phyloP scores from a whole-genome alignment of 1,284 basidiomycete genomes.

The Cryptococcus sp. region DNA sequence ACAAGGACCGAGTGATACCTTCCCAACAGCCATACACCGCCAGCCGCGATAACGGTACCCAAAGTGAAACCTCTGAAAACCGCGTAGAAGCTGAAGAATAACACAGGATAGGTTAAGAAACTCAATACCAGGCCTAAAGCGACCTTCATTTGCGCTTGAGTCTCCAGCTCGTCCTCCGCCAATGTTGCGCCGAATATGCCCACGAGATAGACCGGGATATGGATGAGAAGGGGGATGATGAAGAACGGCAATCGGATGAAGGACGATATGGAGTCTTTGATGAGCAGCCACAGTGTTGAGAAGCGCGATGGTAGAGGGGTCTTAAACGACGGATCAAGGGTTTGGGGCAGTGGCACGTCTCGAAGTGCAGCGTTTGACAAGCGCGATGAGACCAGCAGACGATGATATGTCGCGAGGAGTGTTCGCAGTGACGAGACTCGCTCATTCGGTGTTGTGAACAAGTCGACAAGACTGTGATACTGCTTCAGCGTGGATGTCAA shows the following conservation, averaged over 20 bases:
- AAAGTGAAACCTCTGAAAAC: constrained; percentile 68
- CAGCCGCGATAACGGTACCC: constrained; percentile 58
- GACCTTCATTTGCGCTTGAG: constrained; percentile 89
- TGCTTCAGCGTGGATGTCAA: background rate
- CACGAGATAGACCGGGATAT: constrained; percentile 79
- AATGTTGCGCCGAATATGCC: constrained; percentile 70
- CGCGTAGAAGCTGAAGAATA: constrained; percentile 80
- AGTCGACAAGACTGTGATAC: constrained; percentile 68
- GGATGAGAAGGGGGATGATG: constrained; percentile 75
- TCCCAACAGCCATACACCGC: constrained; percentile 68
- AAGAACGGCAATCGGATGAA: constrained; percentile 81
- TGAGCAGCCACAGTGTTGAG: constrained; percentile 71
- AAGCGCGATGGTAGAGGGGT: constrained; percentile 77
- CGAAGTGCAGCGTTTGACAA: constrained; percentile 80
- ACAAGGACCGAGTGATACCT: constrained; percentile 64
- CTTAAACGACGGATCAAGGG: constrained; percentile 71
- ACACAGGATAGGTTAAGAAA: constrained; percentile 72
- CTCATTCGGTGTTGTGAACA: constrained; percentile 66
- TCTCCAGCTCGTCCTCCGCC: constrained; percentile 77
- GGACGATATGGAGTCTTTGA: constrained; percentile 71
- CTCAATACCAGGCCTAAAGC: constrained; percentile 75
- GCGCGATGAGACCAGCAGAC: constrained; percentile 75
- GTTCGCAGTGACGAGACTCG: constrained; percentile 64
- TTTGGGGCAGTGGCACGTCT: constrained; percentile 65
- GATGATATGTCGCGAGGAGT: constrained; percentile 80